Conservation (phyloP, 352 stramenopile species). For the Phytopythium helicoides region DNA sequence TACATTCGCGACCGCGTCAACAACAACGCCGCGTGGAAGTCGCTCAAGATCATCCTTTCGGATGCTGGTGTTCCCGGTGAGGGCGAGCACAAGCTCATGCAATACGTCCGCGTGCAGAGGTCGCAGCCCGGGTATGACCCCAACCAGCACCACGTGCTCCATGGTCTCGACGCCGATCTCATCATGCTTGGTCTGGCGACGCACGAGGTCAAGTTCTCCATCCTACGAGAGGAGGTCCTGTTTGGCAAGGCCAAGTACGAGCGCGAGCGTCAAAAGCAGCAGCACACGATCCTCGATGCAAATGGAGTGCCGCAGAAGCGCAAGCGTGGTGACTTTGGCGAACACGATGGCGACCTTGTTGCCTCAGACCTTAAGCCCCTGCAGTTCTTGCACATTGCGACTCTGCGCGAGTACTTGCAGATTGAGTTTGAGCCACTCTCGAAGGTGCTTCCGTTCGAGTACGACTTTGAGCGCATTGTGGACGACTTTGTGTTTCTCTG, state of each 20-base stretch:
- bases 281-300: constrained; percentile 59
- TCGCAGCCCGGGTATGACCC: constrained; percentile 95
- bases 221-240: constrained; percentile 95
- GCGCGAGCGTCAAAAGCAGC: constrained; percentile 61
- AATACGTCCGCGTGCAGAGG: constrained; percentile 94
- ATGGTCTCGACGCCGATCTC: constrained; percentile 98
- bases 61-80: constrained; percentile 97
- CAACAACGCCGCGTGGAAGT: constrained; percentile 92
- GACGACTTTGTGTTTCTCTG: constrained; percentile 99
- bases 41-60: constrained; percentile 96
- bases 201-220: constrained; percentile 99
- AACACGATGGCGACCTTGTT: constrained; percentile 74
- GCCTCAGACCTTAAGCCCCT: constrained; percentile 90
- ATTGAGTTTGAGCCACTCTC: constrained; percentile 92
- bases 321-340: constrained; percentile 82
- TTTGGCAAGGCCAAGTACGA: constrained; percentile 86
- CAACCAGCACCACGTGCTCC: constrained; percentile 97
- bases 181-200: constrained; percentile 99
- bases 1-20: constrained; percentile 95
- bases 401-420: constrained; percentile 92
- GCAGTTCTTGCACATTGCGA: constrained; percentile 93
- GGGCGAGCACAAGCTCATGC: constrained; percentile 99
- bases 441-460: constrained; percentile 88
- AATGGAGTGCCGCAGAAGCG: constrained; percentile 67
- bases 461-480: constrained; percentile 97